Percentiles rank a stretch among this genome's conserved stretches.
Evolutionary conservation across 106 monocot genomes (phyloP).

Genomic region (Chionographis japonica): DNA sequence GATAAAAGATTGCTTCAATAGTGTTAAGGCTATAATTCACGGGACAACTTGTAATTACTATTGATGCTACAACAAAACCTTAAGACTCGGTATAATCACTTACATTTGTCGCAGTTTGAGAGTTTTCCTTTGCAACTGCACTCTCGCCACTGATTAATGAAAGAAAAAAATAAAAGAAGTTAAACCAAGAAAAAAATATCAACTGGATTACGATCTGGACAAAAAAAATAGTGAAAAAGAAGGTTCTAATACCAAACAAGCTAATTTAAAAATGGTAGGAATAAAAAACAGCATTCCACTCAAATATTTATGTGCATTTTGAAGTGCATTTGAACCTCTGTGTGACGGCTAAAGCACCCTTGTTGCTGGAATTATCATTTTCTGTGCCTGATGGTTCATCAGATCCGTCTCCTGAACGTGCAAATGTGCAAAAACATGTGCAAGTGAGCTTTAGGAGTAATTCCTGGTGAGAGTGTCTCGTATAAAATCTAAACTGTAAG

Average conservation of each 20-base stretch:
- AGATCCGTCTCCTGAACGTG: conserved; percentile 69
- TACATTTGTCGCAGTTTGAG: conserved; percentile 36
- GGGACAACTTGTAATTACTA: too few species aligned
- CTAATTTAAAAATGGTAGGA: not conserved
- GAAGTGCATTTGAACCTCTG: conserved; percentile 66
- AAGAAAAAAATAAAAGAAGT: conserved; percentile 7
- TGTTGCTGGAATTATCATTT: conserved; percentile 43
- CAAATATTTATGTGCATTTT: conserved; percentile 18
- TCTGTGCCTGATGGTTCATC: conserved; percentile 53
- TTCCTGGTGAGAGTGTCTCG: conserved; percentile 12
- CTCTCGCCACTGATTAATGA: conserved; percentile 23
- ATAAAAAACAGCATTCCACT: not conserved
- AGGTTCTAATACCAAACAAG: too few species aligned
- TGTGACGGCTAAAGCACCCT: conserved; percentile 40
- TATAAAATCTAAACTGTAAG: conserved; percentile 16
- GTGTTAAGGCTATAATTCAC: too few species aligned
- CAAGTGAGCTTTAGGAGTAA: conserved; percentile 45
- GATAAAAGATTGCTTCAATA: too few species aligned
- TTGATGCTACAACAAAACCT: not conserved
- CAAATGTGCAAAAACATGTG: conserved; percentile 51
- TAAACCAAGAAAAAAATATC: not conserved
- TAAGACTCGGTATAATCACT: conserved; percentile 10
- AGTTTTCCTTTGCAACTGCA: conserved; percentile 5
- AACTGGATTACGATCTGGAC: too few species aligned
- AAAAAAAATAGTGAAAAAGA: too few species aligned